Evolutionary conservation across 345 rosid species (phyloP).

Genomic region (Euphorbia lathyris): DNA sequence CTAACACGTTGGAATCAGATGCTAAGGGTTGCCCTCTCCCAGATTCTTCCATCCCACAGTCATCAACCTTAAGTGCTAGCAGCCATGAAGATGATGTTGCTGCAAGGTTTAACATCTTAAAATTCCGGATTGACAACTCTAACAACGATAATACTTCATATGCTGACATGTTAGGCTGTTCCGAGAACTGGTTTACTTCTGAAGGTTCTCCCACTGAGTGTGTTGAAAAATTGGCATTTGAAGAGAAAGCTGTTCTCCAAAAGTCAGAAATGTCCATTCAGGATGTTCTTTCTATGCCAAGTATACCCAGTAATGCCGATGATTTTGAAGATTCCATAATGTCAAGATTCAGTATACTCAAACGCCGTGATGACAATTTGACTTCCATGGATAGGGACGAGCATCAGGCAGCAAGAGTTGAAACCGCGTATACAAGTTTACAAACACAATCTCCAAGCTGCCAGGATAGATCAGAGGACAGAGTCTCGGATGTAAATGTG

Average conservation of each 20-base stretch:
- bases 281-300: constrained; percentile 16
- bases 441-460: constrained; percentile 1
- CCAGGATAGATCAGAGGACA: constrained; percentile 12
- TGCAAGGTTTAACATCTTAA: constrained; percentile 50
- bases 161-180: not conserved
- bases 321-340: constrained; percentile 37
- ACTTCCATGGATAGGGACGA: constrained; percentile 21
- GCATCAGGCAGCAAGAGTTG: constrained; percentile 18
- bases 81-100: constrained; percentile 45
- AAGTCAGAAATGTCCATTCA: constrained; percentile 5
- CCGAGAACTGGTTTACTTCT: constrained; percentile 17
- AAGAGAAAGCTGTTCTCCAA: constrained; percentile 18
- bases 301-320: constrained; percentile 14
- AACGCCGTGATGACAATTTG: constrained; percentile 28
- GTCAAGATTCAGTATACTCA: constrained; percentile 45
- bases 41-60: constrained; percentile 23
- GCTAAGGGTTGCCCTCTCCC: constrained; percentile 1
- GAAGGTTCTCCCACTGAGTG: constrained; percentile 7
- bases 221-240: constrained; percentile 29
- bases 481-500: constrained; percentile 8
- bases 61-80: constrained; percentile 19
- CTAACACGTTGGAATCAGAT: not conserved
- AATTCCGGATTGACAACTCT: constrained; percentile 23
- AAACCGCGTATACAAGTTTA: constrained; percentile 22
- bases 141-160: constrained; percentile 14